phyloP scores from a whole-genome alignment of 2,329 filamentous ascomycete genomes.

The Orbilia javanica region DNA sequence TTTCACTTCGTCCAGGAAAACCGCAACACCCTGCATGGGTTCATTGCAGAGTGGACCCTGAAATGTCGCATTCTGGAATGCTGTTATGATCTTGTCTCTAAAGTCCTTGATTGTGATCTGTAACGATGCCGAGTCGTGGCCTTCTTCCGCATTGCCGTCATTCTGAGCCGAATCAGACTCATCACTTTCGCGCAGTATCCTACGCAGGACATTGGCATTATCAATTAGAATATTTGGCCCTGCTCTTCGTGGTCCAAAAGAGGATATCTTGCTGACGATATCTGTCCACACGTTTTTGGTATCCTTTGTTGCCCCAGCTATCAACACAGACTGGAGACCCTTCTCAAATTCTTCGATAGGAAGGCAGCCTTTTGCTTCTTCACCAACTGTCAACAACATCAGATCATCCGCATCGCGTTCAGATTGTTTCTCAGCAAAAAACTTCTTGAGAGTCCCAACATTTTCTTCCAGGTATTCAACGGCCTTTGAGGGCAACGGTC shows the following conservation, averaged over 20 bases:
- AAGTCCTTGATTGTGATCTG: constrained; percentile 73
- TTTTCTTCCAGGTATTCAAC: constrained; percentile 90
- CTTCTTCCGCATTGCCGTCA: constrained; percentile 60
- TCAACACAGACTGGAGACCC: constrained; percentile 76
- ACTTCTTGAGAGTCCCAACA: constrained; percentile 78
- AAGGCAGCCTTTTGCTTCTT: constrained; percentile 73
- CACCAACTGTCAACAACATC: constrained; percentile 65
- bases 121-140: constrained; percentile 63
- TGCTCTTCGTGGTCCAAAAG: constrained; percentile 86
- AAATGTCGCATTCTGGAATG: constrained; percentile 89
- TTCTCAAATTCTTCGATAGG: constrained; percentile 81
- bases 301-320: constrained; percentile 75
- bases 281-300: constrained; percentile 82
- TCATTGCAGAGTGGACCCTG: constrained; percentile 94
- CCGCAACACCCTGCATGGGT: constrained; percentile 90
- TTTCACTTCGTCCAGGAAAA: constrained; percentile 84
- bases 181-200: constrained; percentile 70
- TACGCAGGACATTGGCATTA: constrained; percentile 66
- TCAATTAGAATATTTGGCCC: constrained; percentile 94
- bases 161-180: constrained; percentile 59
- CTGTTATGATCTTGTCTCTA: constrained; percentile 89
- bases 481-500: constrained; percentile 80
- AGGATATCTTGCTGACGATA: constrained; percentile 82
- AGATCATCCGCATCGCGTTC: constrained; percentile 68
- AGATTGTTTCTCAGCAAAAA: constrained; percentile 79